Base-by-base conservation (phyloP, 78 protist genomes). In the slime mould (Dictyostelium discoideum) region DNA sequence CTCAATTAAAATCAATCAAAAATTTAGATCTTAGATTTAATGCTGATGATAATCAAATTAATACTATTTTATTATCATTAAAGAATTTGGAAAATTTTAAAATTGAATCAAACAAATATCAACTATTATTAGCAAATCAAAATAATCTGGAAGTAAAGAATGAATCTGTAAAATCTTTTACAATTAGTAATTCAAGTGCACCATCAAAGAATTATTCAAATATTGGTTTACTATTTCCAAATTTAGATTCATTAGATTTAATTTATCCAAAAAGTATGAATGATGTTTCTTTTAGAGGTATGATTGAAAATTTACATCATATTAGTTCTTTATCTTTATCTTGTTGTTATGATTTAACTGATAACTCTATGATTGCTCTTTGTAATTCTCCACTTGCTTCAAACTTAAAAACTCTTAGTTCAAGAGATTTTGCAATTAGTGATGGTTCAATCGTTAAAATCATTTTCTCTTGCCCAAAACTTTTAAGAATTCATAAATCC, bases 401-500 rank as follows among this genome's bases (percentile, higher is more conserved):
- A 42, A 29, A 24, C n/a, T 46, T 84, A 39, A 26, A 3, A 37
- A 2, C 14, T n/a, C 54, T 60, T 8, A 32, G n/a, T 14, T 3
- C 42, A 4, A 16, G 44, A 22, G 87, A 84, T 63, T 54, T 37
- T 4, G 6, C 39, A n/a, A 29, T 60, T 10, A 37, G 57, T 39
- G 87, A 84, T 84, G 54, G 87, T 39, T 54, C 87, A 18, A 32
- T n/a, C 24, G 77, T 84, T 39, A 84, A 84, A 84, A 29, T 84
- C 13, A n/a, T 63, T 16, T 9, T 5, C 1, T 60, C 78, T 39
- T 79, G 84, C 44, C 18, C 54, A 42, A 39, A 54, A 39, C 24
- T 40, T 11, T 24, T 39, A 18, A 54, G 42, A 54, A 29, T 60
- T 20, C 67, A 44, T 6, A 14, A 29, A n/a, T 26, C 87, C 2